These are phyloP conservation scores for Thelonectria olida DNA, from an alignment of 2,329 filamentous ascomycete genomes.

Conservation along the genomic window DNA sequence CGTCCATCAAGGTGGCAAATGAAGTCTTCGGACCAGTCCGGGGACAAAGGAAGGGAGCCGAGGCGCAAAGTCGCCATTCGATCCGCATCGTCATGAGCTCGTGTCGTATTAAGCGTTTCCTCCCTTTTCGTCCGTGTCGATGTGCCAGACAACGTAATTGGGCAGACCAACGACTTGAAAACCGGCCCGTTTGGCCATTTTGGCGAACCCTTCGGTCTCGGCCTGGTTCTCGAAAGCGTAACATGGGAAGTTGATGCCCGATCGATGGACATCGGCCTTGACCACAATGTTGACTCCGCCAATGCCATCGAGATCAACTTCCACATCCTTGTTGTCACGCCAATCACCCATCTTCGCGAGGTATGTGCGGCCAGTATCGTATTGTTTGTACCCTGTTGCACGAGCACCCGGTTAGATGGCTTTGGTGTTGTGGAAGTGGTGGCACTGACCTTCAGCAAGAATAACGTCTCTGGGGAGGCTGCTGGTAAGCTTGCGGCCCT, in stretches of 20 bases:
- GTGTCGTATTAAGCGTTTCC: slow-evolving; percentile 68
- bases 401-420: slow-evolving; percentile 29
- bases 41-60: slow-evolving; percentile 25
- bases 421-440: neutral
- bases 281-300: slow-evolving; percentile 97
- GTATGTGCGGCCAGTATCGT: slow-evolving; percentile 87
- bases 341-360: slow-evolving; percentile 94
- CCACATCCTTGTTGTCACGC: slow-evolving; percentile 89
- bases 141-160: slow-evolving; percentile 99
- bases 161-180: slow-evolving; percentile 92
- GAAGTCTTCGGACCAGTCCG: slow-evolving; percentile 29
- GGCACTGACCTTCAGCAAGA: slow-evolving; percentile 80
- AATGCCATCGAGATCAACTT: slow-evolving; percentile 93
- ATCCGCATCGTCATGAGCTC: slow-evolving; percentile 13
- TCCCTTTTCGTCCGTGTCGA: slow-evolving; percentile 94
- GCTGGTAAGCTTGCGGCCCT: slow-evolving; percentile 78
- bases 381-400: slow-evolving; percentile 86
- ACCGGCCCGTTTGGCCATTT: slow-evolving; percentile 96
- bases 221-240: slow-evolving; percentile 99
- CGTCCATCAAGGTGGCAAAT: slow-evolving; percentile 26
- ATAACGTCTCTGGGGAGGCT: slow-evolving; percentile 82
- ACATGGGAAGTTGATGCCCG: slow-evolving; percentile 96
- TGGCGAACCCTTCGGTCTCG: slow-evolving; percentile 97
- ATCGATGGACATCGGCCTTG: slow-evolving; percentile 96
- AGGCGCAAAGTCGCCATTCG: slow-evolving; percentile 29